Base-by-base conservation (phyloP, 208 protist species). In the Acanthamoeba castellanii region DNA sequence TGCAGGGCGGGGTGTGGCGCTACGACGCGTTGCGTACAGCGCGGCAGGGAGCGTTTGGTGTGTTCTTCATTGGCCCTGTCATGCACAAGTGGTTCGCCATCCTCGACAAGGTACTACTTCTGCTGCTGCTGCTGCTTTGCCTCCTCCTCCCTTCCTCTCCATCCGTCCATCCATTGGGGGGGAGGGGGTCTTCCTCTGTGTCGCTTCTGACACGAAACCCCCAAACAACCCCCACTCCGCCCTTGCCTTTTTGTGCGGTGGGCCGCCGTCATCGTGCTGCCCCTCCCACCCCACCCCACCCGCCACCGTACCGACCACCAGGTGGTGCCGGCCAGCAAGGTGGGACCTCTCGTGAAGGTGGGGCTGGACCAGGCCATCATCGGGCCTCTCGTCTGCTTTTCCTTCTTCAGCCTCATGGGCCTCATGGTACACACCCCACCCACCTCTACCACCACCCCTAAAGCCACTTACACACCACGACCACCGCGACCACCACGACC, bases 31-130 rank as follows among this genome's bases (percentile, higher is more conserved):
- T 81, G 72, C 32, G 72, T 22, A 81, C 72, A 22, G 72, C 72
- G 20, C 32, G 72, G 22, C 72, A 81, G 25, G 72, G 72, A 47
- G 72, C 42, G 25, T 81, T 81, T 32, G 72, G 72, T 14, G 32
- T 81, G 72, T 81, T 81, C 30, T 81, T 81, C 72, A 81, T 81
- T 3, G 72, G 72, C 9, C 72, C 72, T 20, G 72, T 81, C 4
- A 81, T 81, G 72, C 72, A 81, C 72, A 81, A 81, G 37, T 81
- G 72, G 72, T 81, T 81, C 72, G 72, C 20, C 72, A 9, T 81
- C 13, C 72, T 81, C 20, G 72, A 81, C 4, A 81, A 47, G 25
- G 55, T 61, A 61, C 55, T 22, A 52, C n/a, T n/a, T n/a, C n/a
- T n/a, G n/a, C n/a, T n/a, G n/a, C n/a, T n/a, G n/a, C n/a, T n/a